Evolutionary conservation across 1,139 yeast genomes (phyloP), one percentile per base, ranked within the genome.

Genomic region (Kluyveromyces marxianus): DNA sequence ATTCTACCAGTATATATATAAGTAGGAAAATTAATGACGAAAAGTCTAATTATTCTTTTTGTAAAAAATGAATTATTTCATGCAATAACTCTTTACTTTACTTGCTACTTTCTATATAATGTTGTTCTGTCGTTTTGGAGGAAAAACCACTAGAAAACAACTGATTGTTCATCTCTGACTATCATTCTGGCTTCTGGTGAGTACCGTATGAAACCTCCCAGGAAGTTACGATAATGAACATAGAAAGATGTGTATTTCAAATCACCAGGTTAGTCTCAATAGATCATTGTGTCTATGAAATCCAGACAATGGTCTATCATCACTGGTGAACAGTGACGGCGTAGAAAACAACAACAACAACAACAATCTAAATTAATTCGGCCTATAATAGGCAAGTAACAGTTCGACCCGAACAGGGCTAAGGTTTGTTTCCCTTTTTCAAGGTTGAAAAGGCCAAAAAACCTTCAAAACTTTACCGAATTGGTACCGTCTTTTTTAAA

Each of bases 191-290:
- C 41, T 30, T 37, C 41, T 28, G 41, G 41, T 29, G 39, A 36
- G 30, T 26, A 8, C 14, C 24, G 1, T 36, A 5, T 26, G n/a
- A 21, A 36, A 29, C 14, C 28, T n/a, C 33, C 38, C 43, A 32
- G n/a, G 32, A 28, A 40, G 37, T 26, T 34, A 39, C 38, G 43
- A 40, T 40, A 40, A 40, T 40, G 43, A 40, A 34, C 37, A 35
- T 14, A 40, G 25, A 40, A 24, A 8, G 25, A 32, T 10, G 34
- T 32, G 14, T 6, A 7, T 10, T 10, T 24, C 7, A 7, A 21
- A 25, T 10, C 25, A 25, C 42, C 36, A 39, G 28, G 30, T 32
- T 4, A 6, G 14, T 32, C 29, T 36, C 39, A 36, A 36, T 36
- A 30, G 39, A 26, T 26, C 39, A 25, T 36, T 25, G 25, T 4